A percentile compares a stretch with the other conserved stretches of the same genome.
phyloP scores from a whole-genome alignment of 306 rosid species.

The Rubus parviflorus region DNA sequence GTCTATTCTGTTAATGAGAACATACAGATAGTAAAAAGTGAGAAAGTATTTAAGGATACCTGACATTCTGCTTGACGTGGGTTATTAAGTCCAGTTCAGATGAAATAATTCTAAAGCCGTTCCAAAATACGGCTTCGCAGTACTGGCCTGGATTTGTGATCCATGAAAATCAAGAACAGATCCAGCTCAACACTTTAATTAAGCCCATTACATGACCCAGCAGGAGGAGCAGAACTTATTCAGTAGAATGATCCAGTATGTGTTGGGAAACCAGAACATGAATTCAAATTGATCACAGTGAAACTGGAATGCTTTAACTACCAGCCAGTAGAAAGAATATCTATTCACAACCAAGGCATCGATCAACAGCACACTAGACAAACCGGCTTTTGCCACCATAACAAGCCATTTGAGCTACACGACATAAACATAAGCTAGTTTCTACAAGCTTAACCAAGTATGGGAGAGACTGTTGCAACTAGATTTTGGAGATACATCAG shows the following conservation, averaged over 20 bases:
- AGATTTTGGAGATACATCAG: slow-evolving; percentile 37
- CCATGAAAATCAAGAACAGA: slow-evolving; percentile 1
- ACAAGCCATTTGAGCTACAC: slow-evolving; percentile 33
- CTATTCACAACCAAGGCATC: slow-evolving; percentile 53
- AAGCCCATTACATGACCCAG: slow-evolving; percentile 8
- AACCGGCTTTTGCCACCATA: slow-evolving; percentile 30
- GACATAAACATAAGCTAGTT: slow-evolving; percentile 21
- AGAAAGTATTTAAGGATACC: neutral
- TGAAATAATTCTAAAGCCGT: neutral
- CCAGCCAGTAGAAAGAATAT: slow-evolving; percentile 46
- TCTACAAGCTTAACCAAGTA: slow-evolving; percentile 44
- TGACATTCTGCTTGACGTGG: neutral
- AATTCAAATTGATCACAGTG: slow-evolving; percentile 5
- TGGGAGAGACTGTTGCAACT: slow-evolving; percentile 29
- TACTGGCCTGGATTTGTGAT: neutral
- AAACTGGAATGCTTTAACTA: slow-evolving; percentile 18
- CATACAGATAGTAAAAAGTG: neutral
- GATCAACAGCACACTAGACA: slow-evolving; percentile 32
- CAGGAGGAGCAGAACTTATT: neutral
- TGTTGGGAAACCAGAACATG: neutral
- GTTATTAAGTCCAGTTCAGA: neutral
- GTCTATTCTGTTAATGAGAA: neutral
- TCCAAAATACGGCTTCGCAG: neutral
- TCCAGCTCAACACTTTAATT: neutral
- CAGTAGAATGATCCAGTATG: neutral